phyloP scores from a whole-genome alignment of 1,284 basidiomycete species.

The Melampsora occidentalis region DNA sequence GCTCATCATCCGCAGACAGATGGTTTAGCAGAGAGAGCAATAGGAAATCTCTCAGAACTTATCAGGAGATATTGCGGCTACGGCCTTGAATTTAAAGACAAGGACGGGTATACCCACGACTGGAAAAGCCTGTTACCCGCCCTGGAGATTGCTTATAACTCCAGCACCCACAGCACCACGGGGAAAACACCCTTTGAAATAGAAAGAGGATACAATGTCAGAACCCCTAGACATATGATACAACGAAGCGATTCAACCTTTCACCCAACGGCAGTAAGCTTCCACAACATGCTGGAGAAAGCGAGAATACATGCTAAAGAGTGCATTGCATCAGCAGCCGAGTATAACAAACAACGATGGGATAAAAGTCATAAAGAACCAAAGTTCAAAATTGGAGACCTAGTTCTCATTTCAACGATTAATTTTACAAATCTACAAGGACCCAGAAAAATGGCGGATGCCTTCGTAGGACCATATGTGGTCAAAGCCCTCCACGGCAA shows the following conservation, averaged over 20 bases:
- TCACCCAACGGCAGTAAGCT: no score
- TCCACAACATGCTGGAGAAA: no score
- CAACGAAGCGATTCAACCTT: no score
- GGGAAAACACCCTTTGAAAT: conserved; percentile 6
- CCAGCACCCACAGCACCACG: neutral
- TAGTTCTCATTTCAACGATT: neutral
- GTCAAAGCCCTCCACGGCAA: neutral
- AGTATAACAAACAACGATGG: neutral
- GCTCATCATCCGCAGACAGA: conserved; percentile 60
- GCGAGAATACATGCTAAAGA: no score
- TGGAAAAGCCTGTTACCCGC: conserved; percentile 6
- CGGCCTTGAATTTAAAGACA: no score
- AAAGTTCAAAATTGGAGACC: neutral
- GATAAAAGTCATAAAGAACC: neutral
- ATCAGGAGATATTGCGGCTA: no score
- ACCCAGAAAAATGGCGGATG: neutral
- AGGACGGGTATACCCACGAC: conserved; percentile 10
- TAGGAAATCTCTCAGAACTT: no score
- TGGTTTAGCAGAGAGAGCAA: no score
- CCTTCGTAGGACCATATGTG: neutral
- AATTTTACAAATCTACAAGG: neutral
- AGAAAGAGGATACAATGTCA: neutral
- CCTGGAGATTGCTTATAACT: conserved; percentile 4
- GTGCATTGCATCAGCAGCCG: no score
- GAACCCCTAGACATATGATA: no score